Conservation (phyloP, 192 early-diverging fungal species). For the Coemansia sp. region DNA sequence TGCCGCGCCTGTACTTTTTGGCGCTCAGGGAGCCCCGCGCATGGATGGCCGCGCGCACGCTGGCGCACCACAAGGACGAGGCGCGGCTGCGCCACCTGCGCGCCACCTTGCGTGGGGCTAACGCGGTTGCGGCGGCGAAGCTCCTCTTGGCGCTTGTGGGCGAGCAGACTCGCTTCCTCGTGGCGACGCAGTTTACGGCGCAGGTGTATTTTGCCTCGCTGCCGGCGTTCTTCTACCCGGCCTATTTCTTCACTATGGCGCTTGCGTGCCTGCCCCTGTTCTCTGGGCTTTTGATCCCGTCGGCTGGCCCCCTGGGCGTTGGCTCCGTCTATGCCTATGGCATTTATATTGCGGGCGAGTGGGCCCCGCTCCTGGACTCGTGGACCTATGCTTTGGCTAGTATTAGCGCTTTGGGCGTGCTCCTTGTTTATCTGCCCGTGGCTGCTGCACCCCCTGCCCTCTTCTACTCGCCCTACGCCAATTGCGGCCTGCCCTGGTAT, state of each 20-base stretch:
- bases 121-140: constrained; percentile 14
- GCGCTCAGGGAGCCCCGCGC: constrained; percentile 3
- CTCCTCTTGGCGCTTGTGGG: constrained; percentile 23
- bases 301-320: constrained; percentile 32
- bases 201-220: constrained; percentile 39
- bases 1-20: constrained; percentile 21
- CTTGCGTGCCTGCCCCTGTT: constrained; percentile 67
- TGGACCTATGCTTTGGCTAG: constrained; percentile 46
- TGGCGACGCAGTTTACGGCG: constrained; percentile 48
- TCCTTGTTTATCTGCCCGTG: constrained; percentile 46
- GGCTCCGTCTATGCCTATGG: constrained; percentile 62
- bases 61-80: constrained; percentile 33
- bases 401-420: constrained; percentile 28
- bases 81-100: constrained; percentile 14
- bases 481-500: constrained; percentile 22
- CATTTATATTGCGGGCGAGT: constrained; percentile 48
- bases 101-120: constrained; percentile 10
- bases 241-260: constrained; percentile 53
- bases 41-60: constrained; percentile 15
- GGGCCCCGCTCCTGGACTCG: constrained; percentile 49
- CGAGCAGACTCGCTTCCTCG: constrained; percentile 46
- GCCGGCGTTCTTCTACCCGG: constrained; percentile 57
- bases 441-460: constrained; percentile 30
- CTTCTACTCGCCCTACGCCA: constrained; percentile 26
- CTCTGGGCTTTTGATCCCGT: constrained; percentile 67